phyloP scores from a whole-genome alignment of 2,329 filamentous ascomycete genomes.

The Aspergillus chevalieri region DNA sequence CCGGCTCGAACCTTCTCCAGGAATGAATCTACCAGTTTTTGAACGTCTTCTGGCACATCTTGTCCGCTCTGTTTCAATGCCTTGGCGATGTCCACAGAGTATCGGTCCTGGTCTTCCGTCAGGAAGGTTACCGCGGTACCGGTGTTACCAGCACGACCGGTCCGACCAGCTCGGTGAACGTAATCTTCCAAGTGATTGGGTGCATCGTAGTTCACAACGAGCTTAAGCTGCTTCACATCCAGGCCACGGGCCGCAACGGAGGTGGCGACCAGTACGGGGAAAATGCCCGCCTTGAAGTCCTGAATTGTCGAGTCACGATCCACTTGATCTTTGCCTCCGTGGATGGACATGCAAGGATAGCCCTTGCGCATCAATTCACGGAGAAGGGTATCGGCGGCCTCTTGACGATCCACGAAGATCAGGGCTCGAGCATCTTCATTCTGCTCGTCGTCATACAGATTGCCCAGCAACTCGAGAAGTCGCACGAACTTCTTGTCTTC shows the following conservation, averaged over 20 bases:
- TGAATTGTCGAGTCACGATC: conserved; percentile 88
- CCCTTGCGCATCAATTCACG: conserved; percentile 75
- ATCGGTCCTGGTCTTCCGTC: conserved; percentile 85
- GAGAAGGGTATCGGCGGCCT: conserved; percentile 75
- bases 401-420: conserved; percentile 88
- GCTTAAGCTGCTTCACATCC: conserved; percentile 90
- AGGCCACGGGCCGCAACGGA: conserved; percentile 91
- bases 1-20: conserved; percentile 87
- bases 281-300: conserved; percentile 86
- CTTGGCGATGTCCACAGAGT: conserved; percentile 79
- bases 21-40: conserved; percentile 61
- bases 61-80: conserved; percentile 89
- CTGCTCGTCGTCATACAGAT: conserved; percentile 63
- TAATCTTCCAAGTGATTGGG: conserved; percentile 96
- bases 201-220: conserved; percentile 92
- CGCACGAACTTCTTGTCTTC: conserved; percentile 79
- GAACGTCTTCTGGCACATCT: conserved; percentile 64
- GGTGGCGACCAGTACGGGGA: conserved; percentile 87
- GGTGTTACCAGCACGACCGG: conserved; percentile 87
- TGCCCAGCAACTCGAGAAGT: conserved; percentile 77
- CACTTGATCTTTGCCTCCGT: conserved; percentile 88
- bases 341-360: conserved; percentile 87
- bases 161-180: conserved; percentile 88
- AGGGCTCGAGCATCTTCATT: conserved; percentile 87
- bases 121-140: conserved; percentile 94